Percentiles rank a stretch among this genome's conserved stretches.
These are phyloP conservation scores for Xylogone sp. DNA, from an alignment of 2,329 filamentous ascomycete species.

Conservation along the genomic window DNA sequence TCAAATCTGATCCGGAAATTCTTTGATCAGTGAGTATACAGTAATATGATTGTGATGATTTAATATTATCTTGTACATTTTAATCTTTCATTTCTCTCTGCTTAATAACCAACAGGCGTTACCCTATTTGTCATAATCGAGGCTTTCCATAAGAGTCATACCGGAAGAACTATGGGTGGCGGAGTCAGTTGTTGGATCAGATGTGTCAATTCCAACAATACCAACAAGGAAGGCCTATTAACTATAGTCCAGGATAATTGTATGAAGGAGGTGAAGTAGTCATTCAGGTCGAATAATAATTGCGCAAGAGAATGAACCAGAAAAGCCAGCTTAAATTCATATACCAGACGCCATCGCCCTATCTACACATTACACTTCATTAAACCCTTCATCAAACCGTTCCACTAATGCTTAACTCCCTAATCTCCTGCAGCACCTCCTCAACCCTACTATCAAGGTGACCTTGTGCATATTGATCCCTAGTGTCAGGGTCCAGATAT, in stretches of 20 bases:
- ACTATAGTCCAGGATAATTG: background rate
- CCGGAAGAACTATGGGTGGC: background rate
- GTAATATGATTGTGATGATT: no score
- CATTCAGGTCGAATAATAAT: no score
- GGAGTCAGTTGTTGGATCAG: background rate
- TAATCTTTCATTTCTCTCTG: no score
- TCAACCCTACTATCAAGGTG: conserved; percentile 90
- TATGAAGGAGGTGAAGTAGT: no score
- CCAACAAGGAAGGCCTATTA: background rate
- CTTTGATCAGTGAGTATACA: no score
- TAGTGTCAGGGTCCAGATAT: conserved; percentile 90
- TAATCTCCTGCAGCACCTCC: conserved; percentile 93
- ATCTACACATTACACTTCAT: background rate
- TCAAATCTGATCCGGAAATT: no score
- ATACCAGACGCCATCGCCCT: background rate
- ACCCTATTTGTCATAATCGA: background rate
- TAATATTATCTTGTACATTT: no score
- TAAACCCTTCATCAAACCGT: conserved; percentile 45
- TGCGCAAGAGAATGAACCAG: background rate
- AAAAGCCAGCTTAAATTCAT: background rate
- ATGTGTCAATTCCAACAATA: background rate
- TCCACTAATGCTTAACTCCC: conserved; percentile 87
- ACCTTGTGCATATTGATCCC: conserved; percentile 93
- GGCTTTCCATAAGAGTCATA: background rate
- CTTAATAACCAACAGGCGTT: no score